Base-by-base conservation (phyloP, 257 asterid species). In the Solanum piurae region DNA sequence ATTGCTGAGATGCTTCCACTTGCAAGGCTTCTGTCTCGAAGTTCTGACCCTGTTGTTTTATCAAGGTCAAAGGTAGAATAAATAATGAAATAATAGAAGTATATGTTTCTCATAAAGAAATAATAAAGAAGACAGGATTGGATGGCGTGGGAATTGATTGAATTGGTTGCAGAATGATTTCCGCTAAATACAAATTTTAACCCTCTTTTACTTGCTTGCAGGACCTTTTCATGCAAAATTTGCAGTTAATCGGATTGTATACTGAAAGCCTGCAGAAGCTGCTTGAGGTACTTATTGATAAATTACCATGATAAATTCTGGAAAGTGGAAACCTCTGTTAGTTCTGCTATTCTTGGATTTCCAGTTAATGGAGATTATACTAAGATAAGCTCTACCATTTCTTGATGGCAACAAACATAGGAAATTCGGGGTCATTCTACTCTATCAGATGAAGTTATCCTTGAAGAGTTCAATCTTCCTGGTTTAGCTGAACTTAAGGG, bases 1-100 rank as follows among this genome's bases (percentile, higher is more conserved):
- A 95, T 97, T 89, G 95, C 99, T 82, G 99, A 97, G 94, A 96
- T 97, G 99, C 98, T 97, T 92, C 99, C 99, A 38, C 96, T 97
- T 79, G 99, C 99, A 83, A 94, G 99, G 93, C 98, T 97, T 89
- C 94, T 97, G 90, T 97, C 98, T 88, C 96, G 99, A 88, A 97
- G 94, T 93, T 94, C 99, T 85, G 99, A 97, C 92, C 99, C 99
- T 88, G 99, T 98, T 62, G 98, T 97, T 88, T 98, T 93, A 88
- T 97, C 98, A 29, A 93, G 99, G 92, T 96, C 99, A 20, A 97
- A 97, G 99, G 99, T 97, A 87, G 83, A 89, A 25, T 29, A 79
- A 8, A 79, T 27, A 44, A 80, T 52, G 42, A 80, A 80, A 80
- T 49, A 44, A 18, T 49, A 36, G 62, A 49, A 80, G 10, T 49